Evolutionary conservation across 164 flowering plant species (phyloP), one percentile per base, ranked within the genome.

Genomic region (Saururus chinensis): DNA sequence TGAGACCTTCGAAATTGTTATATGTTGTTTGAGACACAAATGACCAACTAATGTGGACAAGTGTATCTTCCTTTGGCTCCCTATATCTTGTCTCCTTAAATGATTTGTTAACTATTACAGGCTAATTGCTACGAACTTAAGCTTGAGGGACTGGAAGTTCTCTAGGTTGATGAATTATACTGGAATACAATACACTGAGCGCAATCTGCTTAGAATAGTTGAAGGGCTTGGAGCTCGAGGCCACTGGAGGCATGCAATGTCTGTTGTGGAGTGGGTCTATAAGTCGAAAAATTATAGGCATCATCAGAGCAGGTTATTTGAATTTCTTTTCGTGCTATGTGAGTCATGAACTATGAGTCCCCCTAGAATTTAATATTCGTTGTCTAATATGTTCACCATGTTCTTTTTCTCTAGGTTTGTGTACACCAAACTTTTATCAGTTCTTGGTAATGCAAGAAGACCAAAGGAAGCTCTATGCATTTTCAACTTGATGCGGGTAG

Each of bases 251-350:
- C 83, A 84, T 56, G 96, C 96, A 0, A n/a, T 82, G 55, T 80
- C 88, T 56, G 84, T 90, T 62, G 92, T 93, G 51, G 84, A 86
- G 60, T 93, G 97, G 97, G 84, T 82, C 8, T 93, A 86, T 70
- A 63, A 51, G 19, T 63, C 62, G 21, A 82, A 81, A 56, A 82
- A 80, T 14, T 81, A 58, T 40, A 84, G 59, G 57, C 72, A 73
- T 56, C 73, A 57, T 51, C 85, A 81, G 75, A 88, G 98, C 95
- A 90, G 95, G 98, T 90, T 66, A 59, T 41, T 22, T 52, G 11
- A 19, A 24, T 55, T 10, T 8, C 35, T 24, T 23, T 54, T 22
- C 7, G 16, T 52, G 14, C 19, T 12, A 22, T 54, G 57, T 54
- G 12, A 14, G 5, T 21, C 23, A 24, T 20, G 25, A 13, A 19